Evolutionary conservation across 2,329 filamentous ascomycete species (phyloP), one percentile per base, ranked within the genome.

Genomic region (Annulohypoxylon truncatum): DNA sequence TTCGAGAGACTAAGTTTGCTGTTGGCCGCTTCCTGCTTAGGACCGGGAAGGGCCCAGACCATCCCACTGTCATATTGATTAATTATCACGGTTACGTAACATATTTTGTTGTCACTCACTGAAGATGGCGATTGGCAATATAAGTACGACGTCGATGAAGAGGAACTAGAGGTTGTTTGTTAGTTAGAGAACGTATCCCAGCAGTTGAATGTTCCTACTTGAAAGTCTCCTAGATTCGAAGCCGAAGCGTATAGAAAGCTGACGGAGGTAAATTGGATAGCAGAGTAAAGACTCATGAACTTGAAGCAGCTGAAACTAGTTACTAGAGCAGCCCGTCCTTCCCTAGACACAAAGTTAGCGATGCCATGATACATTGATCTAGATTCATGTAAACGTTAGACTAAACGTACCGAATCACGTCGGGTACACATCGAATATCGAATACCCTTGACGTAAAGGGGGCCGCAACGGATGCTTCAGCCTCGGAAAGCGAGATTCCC

Each of bases 281-380:
- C 95, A 2, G 94, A 98, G 82, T 99, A 99, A 70, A 99, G 81
- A 73, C 92, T 96, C 96, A 99, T 99, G 81, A 97, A 99, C 82
- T 98, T 99, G 86, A 99, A 99, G 82, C 96, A 99, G 82, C 93
- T 96, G 82, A 99, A 99, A 79, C 94, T 97, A 10, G 96, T 99
- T n/a, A 98, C 94, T 31, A 99, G 85, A 31, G 96, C 93, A 18
- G 95, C 95, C 68, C 96, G 90, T 18, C 96, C 96, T 82, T 99
- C 96, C 71, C 94, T 90, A 79, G 33, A 42, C 3, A 53, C 9
- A 51, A 7, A 12, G 31, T 69, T 57, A 69, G 61, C 44, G 10
- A 35, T 15, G 18, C 28, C 26, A 46, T 72, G 57, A 73, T 70
- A 54, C 48, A 48, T 6, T 15, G 7, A 18, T 15, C 20, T 20